phyloP scores from a whole-genome alignment of 495 filamentous ascomycete species.

The Pyronema domesticum region DNA sequence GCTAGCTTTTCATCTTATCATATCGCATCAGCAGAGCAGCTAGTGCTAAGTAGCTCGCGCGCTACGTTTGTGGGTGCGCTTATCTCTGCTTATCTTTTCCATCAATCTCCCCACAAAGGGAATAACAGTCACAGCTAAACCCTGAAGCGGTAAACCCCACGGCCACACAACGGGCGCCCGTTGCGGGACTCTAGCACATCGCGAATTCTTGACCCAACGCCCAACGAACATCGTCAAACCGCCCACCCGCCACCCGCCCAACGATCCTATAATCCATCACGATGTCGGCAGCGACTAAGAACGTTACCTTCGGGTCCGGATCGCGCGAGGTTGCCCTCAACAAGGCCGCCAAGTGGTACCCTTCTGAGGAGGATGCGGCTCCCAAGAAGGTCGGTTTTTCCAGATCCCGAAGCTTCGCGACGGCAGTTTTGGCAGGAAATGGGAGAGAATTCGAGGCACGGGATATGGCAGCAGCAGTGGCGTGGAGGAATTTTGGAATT shows the following conservation, averaged over 20 bases:
- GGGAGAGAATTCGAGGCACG: neutral
- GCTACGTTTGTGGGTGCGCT: neutral
- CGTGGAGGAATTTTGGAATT: neutral
- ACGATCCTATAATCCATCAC: slow-evolving; percentile 1
- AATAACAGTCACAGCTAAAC: neutral
- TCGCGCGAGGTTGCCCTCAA: slow-evolving; percentile 69
- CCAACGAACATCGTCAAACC: neutral
- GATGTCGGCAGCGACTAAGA: slow-evolving; percentile 31
- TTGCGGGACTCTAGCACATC: neutral
- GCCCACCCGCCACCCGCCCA: neutral
- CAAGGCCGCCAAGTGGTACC: slow-evolving; percentile 99
- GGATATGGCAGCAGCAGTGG: neutral
- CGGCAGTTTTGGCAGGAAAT: slow-evolving; percentile 2
- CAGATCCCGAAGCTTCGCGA: slow-evolving; percentile 1
- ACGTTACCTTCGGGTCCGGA: slow-evolving; percentile 96
- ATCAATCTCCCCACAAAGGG: neutral
- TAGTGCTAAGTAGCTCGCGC: too few relatives aligned
- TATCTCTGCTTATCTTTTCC: slow-evolving; percentile 4
- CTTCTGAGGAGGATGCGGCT: slow-evolving; percentile 77
- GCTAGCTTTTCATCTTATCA: too few relatives aligned
- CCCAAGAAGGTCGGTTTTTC: slow-evolving; percentile 69
- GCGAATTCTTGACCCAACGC: neutral
- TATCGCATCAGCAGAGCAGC: too few relatives aligned
- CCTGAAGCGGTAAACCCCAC: neutral
- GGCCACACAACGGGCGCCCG: neutral